Conservation (phyloP, 169 alveolate genomes). For the Plasmodium gonderi region DNA sequence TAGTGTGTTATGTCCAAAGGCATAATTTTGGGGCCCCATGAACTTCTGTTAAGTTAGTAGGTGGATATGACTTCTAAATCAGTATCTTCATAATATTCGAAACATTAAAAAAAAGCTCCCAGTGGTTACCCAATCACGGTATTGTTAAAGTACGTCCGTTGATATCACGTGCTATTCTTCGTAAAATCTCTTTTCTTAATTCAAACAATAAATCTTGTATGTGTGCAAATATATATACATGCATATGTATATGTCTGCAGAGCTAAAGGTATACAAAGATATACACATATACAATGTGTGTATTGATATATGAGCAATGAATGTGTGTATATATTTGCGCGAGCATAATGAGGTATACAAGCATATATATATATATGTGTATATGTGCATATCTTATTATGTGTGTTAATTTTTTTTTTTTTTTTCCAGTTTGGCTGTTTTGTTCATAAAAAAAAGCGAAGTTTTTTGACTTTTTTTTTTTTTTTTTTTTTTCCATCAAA, state of each 20-base stretch:
- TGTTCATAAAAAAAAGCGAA: constrained; percentile 10
- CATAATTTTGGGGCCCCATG: background rate
- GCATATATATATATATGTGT: background rate
- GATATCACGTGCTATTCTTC: background rate
- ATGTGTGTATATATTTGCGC: background rate
- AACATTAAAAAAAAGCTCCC: background rate
- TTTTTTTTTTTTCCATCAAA: background rate
- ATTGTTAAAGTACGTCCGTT: background rate
- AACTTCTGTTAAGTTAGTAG: background rate
- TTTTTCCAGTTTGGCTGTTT: constrained; percentile 3
- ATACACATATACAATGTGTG: background rate
- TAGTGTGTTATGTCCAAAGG: background rate
- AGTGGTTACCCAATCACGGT: background rate
- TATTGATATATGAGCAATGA: background rate
- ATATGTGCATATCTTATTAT: background rate
- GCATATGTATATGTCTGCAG: constrained; percentile 7
- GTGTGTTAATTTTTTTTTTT: background rate
- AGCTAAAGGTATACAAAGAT: background rate
- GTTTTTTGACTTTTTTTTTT: background rate
- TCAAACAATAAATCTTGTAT: background rate
- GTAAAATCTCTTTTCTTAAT: background rate
- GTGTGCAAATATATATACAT: too few species aligned
- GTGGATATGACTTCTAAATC: background rate
- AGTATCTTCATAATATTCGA: background rate
- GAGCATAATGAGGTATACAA: background rate